Percentiles rank a stretch among this genome's conserved stretches.
Conservation (phyloP, 306 rosid species). For the Vigna trinervia region DNA sequence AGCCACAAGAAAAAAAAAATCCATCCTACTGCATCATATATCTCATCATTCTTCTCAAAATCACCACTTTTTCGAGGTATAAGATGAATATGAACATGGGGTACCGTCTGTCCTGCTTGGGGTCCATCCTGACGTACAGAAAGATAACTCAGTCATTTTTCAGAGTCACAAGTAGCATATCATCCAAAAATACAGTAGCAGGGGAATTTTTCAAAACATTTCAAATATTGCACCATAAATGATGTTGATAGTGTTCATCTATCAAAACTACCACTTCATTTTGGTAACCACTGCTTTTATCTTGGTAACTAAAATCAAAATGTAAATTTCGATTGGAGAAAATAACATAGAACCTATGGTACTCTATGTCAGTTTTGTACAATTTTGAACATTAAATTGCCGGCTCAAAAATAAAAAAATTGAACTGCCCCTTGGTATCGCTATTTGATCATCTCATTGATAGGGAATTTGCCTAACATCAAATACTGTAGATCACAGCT, state of each 20-base stretch:
- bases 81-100: slow-evolving; percentile 93
- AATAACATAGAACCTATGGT: background rate
- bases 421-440: slow-evolving; percentile 16
- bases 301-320: background rate
- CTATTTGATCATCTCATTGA: slow-evolving; percentile 32
- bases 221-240: background rate
- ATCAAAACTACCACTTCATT: background rate
- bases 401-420: slow-evolving; percentile 15
- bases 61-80: slow-evolving; percentile 80
- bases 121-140: slow-evolving; percentile 81
- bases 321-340: background rate
- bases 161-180: slow-evolving; percentile 5
- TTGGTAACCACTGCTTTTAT: background rate
- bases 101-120: slow-evolving; percentile 89
- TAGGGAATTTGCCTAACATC: slow-evolving; percentile 14
- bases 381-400: slow-evolving; percentile 3
- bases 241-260: background rate
- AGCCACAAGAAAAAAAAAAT: slow-evolving; percentile 12
- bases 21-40: slow-evolving; percentile 81
- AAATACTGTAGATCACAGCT: slow-evolving; percentile 19
- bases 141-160: slow-evolving; percentile 39
- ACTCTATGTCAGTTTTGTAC: background rate
- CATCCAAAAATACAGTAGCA: slow-evolving; percentile 12
- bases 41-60: slow-evolving; percentile 84
- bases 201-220: background rate